Conservation (phyloP, 768 basidiomycete species). For the Auricularia cornea region DNA sequence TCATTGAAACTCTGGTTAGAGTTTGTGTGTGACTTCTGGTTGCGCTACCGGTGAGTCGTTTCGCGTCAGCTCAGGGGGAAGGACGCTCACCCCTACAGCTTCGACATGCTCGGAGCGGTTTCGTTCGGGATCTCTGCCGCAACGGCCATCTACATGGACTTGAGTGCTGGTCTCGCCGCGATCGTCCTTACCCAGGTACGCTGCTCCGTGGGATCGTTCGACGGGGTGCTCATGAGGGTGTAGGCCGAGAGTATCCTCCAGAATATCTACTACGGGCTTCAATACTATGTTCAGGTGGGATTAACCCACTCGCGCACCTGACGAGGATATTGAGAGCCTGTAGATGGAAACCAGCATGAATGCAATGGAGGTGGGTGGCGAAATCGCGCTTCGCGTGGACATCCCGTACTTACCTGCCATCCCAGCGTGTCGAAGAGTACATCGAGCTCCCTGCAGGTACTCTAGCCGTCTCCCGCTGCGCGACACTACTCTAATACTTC, state of each 20-base stretch:
- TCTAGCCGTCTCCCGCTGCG: too few species aligned
- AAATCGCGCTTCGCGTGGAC: too few species aligned
- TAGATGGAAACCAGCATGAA: background rate
- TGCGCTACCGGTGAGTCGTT: background rate
- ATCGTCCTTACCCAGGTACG: background rate
- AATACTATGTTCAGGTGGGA: background rate
- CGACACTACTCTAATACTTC: too few species aligned
- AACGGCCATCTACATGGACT: background rate
- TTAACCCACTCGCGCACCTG: background rate
- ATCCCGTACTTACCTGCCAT: too few species aligned
- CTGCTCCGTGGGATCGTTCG: background rate
- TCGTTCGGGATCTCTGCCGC: background rate
- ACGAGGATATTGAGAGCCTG: too few species aligned
- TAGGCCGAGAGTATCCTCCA: background rate
- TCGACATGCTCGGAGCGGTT: background rate
- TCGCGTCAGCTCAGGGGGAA: background rate
- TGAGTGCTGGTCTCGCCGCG: background rate
- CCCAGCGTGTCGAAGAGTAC: background rate
- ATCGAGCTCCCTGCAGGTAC: background rate
- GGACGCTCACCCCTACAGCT: background rate
- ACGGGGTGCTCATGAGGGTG: background rate
- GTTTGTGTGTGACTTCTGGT: background rate
- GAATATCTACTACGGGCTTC: background rate
- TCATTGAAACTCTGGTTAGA: too few species aligned
- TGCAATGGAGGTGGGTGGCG: background rate